Percentiles rank a stretch among this genome's conserved stretches.
Conservation (phyloP, 2,329 filamentous ascomycete species). For the Triangularia verruculosa region DNA sequence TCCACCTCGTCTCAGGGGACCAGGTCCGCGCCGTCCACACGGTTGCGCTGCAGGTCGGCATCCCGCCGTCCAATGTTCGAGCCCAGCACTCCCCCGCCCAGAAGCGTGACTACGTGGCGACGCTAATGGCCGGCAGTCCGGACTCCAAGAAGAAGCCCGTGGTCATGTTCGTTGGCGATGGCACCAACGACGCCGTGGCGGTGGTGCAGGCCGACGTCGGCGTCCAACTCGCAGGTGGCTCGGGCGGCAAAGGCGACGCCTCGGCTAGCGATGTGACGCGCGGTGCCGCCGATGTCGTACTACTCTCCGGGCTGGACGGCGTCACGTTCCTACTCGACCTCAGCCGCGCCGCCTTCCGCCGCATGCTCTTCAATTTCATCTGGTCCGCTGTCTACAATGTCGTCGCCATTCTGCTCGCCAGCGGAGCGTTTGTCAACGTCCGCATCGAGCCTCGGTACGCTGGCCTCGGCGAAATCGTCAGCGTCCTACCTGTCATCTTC, state of each 20-base stretch:
- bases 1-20: constrained; percentile 53
- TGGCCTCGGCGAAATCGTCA: constrained; percentile 69
- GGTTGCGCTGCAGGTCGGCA: constrained; percentile 40
- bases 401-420: constrained; percentile 63
- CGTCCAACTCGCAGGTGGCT: too few relatives aligned
- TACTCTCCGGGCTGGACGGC: constrained; percentile 56
- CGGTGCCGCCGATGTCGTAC: constrained; percentile 65
- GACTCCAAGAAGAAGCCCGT: too few relatives aligned
- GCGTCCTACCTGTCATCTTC: constrained; percentile 66
- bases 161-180: constrained; percentile 72
- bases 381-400: constrained; percentile 72
- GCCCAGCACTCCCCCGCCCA: constrained; percentile 45
- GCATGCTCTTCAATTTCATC: constrained; percentile 65
- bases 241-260: too few relatives aligned
- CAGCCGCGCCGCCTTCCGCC: constrained; percentile 40
- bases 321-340: constrained; percentile 58
- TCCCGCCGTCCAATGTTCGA: constrained; percentile 38
- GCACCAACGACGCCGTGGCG: constrained; percentile 74
- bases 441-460: constrained; percentile 60
- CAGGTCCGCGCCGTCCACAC: constrained; percentile 47
- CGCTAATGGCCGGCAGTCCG: constrained; percentile 27
- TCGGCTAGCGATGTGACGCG: constrained; percentile 56
- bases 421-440: constrained; percentile 58
- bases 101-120: constrained; percentile 45
- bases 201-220: constrained; percentile 69